Evolutionary conservation across 1,284 basidiomycete species (phyloP).

Genomic region (Phenoliferia sp.): DNA sequence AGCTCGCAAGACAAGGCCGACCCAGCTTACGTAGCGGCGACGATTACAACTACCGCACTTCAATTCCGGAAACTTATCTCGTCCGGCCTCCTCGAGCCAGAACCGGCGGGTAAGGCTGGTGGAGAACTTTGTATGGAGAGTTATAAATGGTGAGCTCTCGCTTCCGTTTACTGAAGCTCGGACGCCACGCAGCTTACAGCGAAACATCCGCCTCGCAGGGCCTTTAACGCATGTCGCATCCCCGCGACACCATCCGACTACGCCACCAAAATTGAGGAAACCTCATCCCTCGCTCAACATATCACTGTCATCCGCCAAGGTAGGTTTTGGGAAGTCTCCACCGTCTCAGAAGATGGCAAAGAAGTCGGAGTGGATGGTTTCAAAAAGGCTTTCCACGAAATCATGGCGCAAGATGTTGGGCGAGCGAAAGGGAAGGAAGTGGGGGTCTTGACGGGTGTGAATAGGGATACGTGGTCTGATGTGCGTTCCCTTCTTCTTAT

Average conservation of each 20-base stretch:
- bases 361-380: slow-evolving; percentile 51
- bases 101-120: slow-evolving; percentile 48
- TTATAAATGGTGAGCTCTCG: slow-evolving; percentile 57
- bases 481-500: slow-evolving; percentile 44
- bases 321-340: slow-evolving; percentile 69
- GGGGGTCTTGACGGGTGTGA: slow-evolving; percentile 68
- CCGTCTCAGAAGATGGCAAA: no score
- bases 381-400: not conserved
- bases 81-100: slow-evolving; percentile 62
- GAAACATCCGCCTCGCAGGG: slow-evolving; percentile 48
- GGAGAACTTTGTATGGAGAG: slow-evolving; percentile 83
- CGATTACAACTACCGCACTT: slow-evolving; percentile 62
- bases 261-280: slow-evolving; percentile 62
- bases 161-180: no score
- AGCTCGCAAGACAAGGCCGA: slow-evolving; percentile 48
- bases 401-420: slow-evolving; percentile 43
- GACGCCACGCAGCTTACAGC: slow-evolving; percentile 47
- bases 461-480: slow-evolving; percentile 79
- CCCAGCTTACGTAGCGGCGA: slow-evolving; percentile 66
- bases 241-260: slow-evolving; percentile 73
- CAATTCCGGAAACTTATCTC: slow-evolving; percentile 65
- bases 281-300: slow-evolving; percentile 63
- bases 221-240: slow-evolving; percentile 85
- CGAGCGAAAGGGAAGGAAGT: slow-evolving; percentile 59
- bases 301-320: slow-evolving; percentile 73